Percentiles rank a stretch among this genome's conserved stretches.
phyloP scores from a whole-genome alignment of 2,329 filamentous ascomycete genomes.

The Aspergillus pseudoviridinutans region DNA sequence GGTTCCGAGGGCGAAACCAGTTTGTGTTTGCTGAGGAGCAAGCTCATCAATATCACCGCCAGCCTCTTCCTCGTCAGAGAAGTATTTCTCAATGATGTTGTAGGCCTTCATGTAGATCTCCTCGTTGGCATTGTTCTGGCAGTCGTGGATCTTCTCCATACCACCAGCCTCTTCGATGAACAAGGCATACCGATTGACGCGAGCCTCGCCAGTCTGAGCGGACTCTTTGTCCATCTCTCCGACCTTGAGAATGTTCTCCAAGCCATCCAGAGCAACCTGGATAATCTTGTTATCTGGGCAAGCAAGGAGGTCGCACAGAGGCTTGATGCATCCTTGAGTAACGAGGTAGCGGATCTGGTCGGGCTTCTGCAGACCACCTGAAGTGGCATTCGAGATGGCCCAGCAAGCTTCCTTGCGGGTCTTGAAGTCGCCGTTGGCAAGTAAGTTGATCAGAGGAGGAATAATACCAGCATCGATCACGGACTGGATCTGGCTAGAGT shows the following conservation, averaged over 20 bases:
- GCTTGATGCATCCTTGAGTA: constrained; percentile 90
- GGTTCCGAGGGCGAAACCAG: constrained; percentile 65
- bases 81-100: constrained; percentile 99
- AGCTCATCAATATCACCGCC: constrained; percentile 75
- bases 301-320: constrained; percentile 86
- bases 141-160: constrained; percentile 99
- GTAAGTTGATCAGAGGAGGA: constrained; percentile 88
- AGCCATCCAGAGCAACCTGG: constrained; percentile 91
- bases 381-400: constrained; percentile 98
- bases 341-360: constrained; percentile 98
- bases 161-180: constrained; percentile 98
- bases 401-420: constrained; percentile 99
- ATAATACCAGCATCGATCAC: constrained; percentile 98
- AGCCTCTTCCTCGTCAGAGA: constrained; percentile 92
- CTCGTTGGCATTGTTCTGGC: constrained; percentile 99
- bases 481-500: constrained; percentile 94
- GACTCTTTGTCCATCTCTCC: constrained; percentile 97
- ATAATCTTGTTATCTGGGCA: constrained; percentile 99
- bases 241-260: constrained; percentile 99
- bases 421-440: constrained; percentile 97
- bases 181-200: constrained; percentile 91
- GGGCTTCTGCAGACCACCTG: constrained; percentile 94
- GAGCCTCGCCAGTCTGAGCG: constrained; percentile 44
- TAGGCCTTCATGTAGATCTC: constrained; percentile 99
- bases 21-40: constrained; percentile 66